Evolutionary conservation across 2,329 filamentous ascomycete species (phyloP), one percentile per base, ranked within the genome.

Genomic region (Cryphonectria naterciae): DNA sequence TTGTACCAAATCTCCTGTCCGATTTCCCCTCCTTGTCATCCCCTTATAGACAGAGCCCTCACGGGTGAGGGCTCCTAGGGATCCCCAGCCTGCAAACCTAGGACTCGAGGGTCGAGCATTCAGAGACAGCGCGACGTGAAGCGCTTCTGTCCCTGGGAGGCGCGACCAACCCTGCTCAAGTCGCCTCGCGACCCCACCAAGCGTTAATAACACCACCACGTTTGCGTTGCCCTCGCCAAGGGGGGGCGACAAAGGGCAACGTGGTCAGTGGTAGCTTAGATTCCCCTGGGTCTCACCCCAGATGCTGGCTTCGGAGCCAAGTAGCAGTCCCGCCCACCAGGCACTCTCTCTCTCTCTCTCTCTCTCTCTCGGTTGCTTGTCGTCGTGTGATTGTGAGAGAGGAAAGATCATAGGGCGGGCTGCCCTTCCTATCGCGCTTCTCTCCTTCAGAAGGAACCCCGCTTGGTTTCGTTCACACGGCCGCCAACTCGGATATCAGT

Each of bases 281-380:
- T 65, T 43, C 63, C 63, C 63, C 41, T 84, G 81, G 85, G 85
- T 85, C 85, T 77, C 87, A 84, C 86, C 85, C 85, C 81, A 84
- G 84, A 84, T 77, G 85, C 85, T 87, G 85, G 85, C 85, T 86
- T 82, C 84, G 83, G 85, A 84, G 85, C 85, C 85, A 85, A 85
- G 83, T 85, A 77, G 79, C 81, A 77, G 81, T 32, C 80, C 81
- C 79, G 79, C 80, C 77, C 68, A 77, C 61, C 69, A 67, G 58
- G 17, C 32, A 35, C 25, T 37, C 8, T 37, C 32, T 4, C 56
- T 61, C 15, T 17, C 25, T 1, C 28, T 10, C 32, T 3, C 37
- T 3, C 37, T 39, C 62, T 69, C 64, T 71, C 72, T 71, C 71
- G 73, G 69, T 69, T 70, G 69, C 72, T 32, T 62, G 46, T 54